These are phyloP conservation scores for Gnomoniopsis smithogilvyi DNA, from an alignment of 2,329 filamentous ascomycete species.

Conservation along the genomic window DNA sequence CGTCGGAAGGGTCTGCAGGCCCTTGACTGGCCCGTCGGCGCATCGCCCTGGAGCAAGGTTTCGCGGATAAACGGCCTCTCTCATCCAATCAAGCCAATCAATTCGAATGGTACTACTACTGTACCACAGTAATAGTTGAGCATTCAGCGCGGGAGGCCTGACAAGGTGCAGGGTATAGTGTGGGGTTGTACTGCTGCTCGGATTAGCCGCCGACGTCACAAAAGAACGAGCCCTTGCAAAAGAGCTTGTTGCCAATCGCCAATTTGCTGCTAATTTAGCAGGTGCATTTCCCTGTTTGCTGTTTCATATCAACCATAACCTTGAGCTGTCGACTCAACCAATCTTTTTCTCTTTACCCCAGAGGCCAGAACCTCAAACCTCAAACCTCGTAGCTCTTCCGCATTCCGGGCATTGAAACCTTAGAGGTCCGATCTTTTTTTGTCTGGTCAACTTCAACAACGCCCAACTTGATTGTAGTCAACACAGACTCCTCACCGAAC, in stretches of 20 bases:
- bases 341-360: not conserved
- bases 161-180: no score
- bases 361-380: not conserved
- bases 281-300: not conserved
- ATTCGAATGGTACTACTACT: no score
- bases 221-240: not conserved
- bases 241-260: not conserved
- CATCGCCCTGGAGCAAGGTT: no score
- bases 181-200: no score
- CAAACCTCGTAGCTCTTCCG: not conserved
- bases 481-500: not conserved
- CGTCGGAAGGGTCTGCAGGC: no score
- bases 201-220: not conserved
- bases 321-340: not conserved
- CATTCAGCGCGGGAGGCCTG: no score
- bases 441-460: not conserved
- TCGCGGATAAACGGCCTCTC: no score
- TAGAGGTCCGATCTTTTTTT: not conserved
- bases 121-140: no score
- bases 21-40: no score
- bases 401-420: not conserved
- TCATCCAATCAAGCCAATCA: no score
- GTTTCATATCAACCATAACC: not conserved
- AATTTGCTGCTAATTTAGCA: not conserved
- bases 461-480: no score